Evolutionary conservation across 768 basidiomycete species (phyloP), one percentile per base, ranked within the genome.

Genomic region (Scleroderma bovista): DNA sequence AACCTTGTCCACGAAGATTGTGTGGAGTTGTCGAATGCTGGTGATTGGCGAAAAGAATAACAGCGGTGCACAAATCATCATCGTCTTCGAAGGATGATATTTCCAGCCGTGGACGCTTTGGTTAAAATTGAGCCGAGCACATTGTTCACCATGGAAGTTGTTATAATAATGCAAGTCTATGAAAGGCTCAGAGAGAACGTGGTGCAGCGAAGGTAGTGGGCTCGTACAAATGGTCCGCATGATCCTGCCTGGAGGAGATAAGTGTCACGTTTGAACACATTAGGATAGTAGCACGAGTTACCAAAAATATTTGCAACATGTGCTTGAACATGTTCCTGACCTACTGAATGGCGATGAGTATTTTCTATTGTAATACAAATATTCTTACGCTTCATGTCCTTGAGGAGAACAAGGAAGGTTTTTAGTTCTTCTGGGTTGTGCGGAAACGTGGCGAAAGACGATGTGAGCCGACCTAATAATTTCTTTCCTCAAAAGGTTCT

Each of bases 11-110:
- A 78, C 70, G 64, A 70, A 82, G 38, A 79, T 72, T 15, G 63
- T 71, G 46, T 79, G 72, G 37, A 84, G 51, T 31, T 66, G 56
- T 15, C 61, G 64, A 12, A 78, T 60, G 51, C 80, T 77, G 11
- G 72, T 62, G 34, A 76, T 65, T 0, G 83, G 81, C 4, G 72
- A 67, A 43, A 67, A 73, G 61, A 83, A 83, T 5, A 82, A 61
- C 4, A 79, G 17, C 0, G 71, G 71, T 1, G 74, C 74, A 2
- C 74, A 42, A 0, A 62, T 44, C 9, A 46, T 60, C 57, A 81
- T 72, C n/a, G 71, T 54, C 29, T 48, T 56, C 0, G 80, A 76
- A n/a, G 56, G 57, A 6, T 53, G 49, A 13, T 63, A 51, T 33
- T 48, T 51, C 53, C 57, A 51, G 43, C 56, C 57, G 47, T 69